phyloP scores from a whole-genome alignment of 2,329 filamentous ascomycete species.

The Ophiocordyceps camponoti-saundersi region DNA sequence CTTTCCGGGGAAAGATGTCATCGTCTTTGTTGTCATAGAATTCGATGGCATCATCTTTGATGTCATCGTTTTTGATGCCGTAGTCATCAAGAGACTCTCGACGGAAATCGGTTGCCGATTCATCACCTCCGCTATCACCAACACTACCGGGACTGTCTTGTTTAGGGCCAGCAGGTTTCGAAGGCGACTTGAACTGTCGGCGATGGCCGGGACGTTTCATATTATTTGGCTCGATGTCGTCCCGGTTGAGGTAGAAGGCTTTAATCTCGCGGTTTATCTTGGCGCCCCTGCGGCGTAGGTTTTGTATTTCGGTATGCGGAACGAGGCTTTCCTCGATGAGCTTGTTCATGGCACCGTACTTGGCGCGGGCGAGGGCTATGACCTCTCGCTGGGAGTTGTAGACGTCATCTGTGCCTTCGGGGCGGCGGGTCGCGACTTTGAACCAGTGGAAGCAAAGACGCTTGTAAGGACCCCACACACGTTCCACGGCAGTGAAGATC shows the following conservation, averaged over 20 bases:
- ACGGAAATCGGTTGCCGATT: not conserved
- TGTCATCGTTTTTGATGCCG: not conserved
- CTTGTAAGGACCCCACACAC: conserved; percentile 32
- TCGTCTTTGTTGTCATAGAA: too few relatives aligned
- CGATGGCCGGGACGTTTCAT: not conserved
- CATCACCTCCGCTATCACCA: not conserved
- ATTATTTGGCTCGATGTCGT: conserved; percentile 4
- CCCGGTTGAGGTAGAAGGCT: conserved; percentile 16
- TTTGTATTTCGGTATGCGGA: conserved; percentile 13
- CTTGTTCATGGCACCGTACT: conserved; percentile 27
- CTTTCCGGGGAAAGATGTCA: not conserved
- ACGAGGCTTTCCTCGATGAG: conserved; percentile 23
- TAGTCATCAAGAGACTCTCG: not conserved
- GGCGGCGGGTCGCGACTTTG: conserved; percentile 6
- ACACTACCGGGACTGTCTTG: not conserved
- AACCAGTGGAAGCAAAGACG: conserved; percentile 19
- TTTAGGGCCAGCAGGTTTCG: not conserved
- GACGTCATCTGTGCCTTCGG: conserved; percentile 5
- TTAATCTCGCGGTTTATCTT: conserved; percentile 21
- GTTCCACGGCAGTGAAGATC: conserved; percentile 29
- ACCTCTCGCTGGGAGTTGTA: conserved; percentile 23
- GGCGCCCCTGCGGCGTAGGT: conserved; percentile 15
- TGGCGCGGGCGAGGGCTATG: conserved; percentile 25
- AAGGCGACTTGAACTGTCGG: not conserved
- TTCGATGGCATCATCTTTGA: not conserved